A percentile compares a stretch with the other conserved stretches of the same genome.
phyloP scores from a whole-genome alignment of 106 monocot species.

The Iris macrosiphon region DNA sequence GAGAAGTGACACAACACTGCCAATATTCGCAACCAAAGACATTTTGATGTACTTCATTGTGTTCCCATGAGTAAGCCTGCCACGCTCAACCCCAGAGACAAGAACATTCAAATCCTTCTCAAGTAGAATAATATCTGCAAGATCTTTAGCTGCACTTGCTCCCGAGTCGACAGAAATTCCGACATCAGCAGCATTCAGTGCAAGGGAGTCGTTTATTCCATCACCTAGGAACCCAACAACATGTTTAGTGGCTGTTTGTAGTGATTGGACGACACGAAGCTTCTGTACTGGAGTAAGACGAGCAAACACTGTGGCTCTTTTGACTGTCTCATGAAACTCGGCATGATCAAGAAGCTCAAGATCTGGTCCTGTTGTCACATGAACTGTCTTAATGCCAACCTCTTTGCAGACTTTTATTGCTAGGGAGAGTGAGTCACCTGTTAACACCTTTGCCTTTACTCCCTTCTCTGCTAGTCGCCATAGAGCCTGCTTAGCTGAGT shows the following conservation, averaged over 20 bases:
- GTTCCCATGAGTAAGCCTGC: constrained; percentile 37
- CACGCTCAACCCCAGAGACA: constrained; percentile 32
- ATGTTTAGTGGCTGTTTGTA: constrained; percentile 29
- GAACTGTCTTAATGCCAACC: constrained; percentile 26
- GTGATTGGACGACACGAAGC: constrained; percentile 24
- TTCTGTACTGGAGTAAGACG: constrained; percentile 34
- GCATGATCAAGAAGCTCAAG: constrained; percentile 25
- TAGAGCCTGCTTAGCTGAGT: constrained; percentile 33
- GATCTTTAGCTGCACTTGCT: constrained; percentile 28
- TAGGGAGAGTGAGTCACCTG: constrained; percentile 25
- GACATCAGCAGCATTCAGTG: constrained; percentile 37
- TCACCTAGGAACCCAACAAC: constrained; percentile 45
- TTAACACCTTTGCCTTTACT: constrained; percentile 32
- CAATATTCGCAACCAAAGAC: constrained; percentile 32
- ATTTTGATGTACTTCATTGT: constrained; percentile 42
- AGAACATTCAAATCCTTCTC: constrained; percentile 47
- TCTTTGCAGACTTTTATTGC: constrained; percentile 32
- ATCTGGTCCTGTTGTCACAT: constrained; percentile 32
- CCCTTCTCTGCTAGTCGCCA: constrained; percentile 18
- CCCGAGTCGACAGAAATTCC: constrained; percentile 48
- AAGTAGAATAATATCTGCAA: constrained; percentile 34
- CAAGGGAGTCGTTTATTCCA: constrained; percentile 45
- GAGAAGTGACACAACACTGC: constrained; percentile 21
- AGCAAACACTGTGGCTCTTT: constrained; percentile 28
- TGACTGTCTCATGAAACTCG: constrained; percentile 25